phyloP scores from a whole-genome alignment of 1,284 basidiomycete species.

The Ustilago cynodontis region DNA sequence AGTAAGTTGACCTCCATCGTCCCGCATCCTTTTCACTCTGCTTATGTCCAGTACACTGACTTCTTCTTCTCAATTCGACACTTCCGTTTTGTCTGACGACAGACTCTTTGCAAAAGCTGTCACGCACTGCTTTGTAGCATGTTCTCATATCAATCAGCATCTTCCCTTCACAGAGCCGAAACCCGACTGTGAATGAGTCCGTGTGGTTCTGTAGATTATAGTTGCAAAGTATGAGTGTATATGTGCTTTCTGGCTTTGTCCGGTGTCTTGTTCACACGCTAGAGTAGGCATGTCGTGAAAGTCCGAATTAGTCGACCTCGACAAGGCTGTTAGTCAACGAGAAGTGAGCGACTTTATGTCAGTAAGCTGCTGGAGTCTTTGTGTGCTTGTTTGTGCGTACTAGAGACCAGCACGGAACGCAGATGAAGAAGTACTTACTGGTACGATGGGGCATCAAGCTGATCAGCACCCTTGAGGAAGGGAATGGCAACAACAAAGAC shows the following conservation, averaged over 20 bases:
- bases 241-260: too few relatives aligned
- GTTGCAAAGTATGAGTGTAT: too few relatives aligned
- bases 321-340: slow-evolving; percentile 33
- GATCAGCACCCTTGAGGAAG: slow-evolving; percentile 82
- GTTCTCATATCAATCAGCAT: not conserved
- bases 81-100: slow-evolving; percentile 8
- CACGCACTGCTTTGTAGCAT: slow-evolving; percentile 65
- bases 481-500: slow-evolving; percentile 91
- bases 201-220: not conserved
- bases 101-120: slow-evolving; percentile 69
- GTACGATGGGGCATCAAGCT: slow-evolving; percentile 84
- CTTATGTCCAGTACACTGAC: not conserved
- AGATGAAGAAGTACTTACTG: slow-evolving; percentile 47
- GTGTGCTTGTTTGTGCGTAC: not conserved
- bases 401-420: too few relatives aligned
- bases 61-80: not conserved
- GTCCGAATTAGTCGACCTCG: slow-evolving; percentile 44
- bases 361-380: not conserved
- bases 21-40: not conserved
- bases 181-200: not conserved
- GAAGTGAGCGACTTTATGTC: not conserved
- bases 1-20: slow-evolving; percentile 69
- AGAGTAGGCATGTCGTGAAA: too few relatives aligned
- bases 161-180: not conserved
- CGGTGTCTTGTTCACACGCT: too few relatives aligned